A percentile compares a stretch with the other conserved stretches of the same genome.
Conservation (phyloP, 306 rosid genomes). For the Sindora glabra region DNA sequence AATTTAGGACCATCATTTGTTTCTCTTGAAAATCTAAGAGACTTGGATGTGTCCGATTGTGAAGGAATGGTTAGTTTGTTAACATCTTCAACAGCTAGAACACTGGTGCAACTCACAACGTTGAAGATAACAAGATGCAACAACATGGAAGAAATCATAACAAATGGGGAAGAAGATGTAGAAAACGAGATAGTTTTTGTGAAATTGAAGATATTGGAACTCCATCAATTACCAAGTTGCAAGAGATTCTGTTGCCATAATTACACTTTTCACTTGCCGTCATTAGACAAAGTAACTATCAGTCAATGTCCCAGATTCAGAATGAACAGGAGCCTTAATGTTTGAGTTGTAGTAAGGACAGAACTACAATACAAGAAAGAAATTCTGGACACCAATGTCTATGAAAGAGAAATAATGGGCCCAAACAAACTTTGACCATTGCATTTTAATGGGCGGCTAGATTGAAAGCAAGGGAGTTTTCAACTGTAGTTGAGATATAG, state of each 20-base stretch:
- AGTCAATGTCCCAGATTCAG: background rate
- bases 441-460: no score
- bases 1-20: background rate
- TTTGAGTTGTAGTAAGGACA: no score
- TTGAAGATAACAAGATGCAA: fast-evolving
- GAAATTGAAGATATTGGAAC: background rate
- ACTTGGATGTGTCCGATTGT: fast-evolving
- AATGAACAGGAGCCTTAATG: background rate
- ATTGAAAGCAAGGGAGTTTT: no score
- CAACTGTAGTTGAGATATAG: no score
- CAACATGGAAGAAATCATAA: background rate
- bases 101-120: background rate
- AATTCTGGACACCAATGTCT: no score
- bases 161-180: background rate
- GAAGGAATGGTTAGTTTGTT: background rate
- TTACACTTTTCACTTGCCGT: background rate
- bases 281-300: background rate
- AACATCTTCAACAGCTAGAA: background rate
- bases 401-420: no score
- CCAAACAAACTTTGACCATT: no score
- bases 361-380: no score
- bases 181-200: background rate
- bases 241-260: background rate
- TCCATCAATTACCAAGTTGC: fast-evolving
- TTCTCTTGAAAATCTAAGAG: background rate